Evolutionary conservation across 1,139 yeast genomes (phyloP).

Genomic region (Pichia sp.): DNA sequence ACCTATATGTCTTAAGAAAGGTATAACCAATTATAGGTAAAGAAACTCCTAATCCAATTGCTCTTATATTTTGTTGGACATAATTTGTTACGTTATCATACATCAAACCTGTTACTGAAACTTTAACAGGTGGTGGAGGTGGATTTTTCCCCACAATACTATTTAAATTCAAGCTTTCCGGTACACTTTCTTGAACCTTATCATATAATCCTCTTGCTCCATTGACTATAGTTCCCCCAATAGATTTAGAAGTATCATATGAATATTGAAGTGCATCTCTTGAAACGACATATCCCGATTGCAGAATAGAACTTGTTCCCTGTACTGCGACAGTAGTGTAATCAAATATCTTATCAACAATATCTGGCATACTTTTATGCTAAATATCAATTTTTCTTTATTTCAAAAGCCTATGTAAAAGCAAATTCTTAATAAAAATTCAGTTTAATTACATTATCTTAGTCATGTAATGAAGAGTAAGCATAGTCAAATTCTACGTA

Average conservation of each 20-base stretch:
- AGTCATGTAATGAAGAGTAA: too few relatives aligned
- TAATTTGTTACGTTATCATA: conserved; percentile 1
- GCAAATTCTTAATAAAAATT: too few relatives aligned
- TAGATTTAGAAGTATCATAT: conserved; percentile 8
- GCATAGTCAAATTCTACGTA: too few relatives aligned
- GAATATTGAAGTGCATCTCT: conserved; percentile 9
- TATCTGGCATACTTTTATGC: conserved; percentile 18
- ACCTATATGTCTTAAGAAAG: conserved; percentile 9
- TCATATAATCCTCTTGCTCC: conserved; percentile 3
- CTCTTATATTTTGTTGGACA: conserved; percentile 1
- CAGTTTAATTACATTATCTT: too few relatives aligned
- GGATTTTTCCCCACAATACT: not conserved
- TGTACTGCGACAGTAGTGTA: conserved; percentile 9
- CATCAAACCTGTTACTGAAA: conserved; percentile 1
- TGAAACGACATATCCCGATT: conserved; percentile 8
- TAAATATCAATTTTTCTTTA: not conserved
- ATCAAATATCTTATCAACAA: conserved; percentile 19
- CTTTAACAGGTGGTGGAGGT: not conserved
- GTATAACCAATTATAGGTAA: conserved; percentile 9
- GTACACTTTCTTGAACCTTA: conserved; percentile 5
- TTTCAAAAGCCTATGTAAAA: too few relatives aligned
- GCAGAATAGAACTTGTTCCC: conserved; percentile 4
- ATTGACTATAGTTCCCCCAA: conserved; percentile 3
- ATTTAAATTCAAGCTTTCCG: not conserved
- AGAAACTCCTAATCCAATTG: conserved; percentile 11